A percentile compares a stretch with the other conserved stretches of the same genome.
Conservation (phyloP, 2,329 filamentous ascomycete genomes). For the Monilinia aucupariae region DNA sequence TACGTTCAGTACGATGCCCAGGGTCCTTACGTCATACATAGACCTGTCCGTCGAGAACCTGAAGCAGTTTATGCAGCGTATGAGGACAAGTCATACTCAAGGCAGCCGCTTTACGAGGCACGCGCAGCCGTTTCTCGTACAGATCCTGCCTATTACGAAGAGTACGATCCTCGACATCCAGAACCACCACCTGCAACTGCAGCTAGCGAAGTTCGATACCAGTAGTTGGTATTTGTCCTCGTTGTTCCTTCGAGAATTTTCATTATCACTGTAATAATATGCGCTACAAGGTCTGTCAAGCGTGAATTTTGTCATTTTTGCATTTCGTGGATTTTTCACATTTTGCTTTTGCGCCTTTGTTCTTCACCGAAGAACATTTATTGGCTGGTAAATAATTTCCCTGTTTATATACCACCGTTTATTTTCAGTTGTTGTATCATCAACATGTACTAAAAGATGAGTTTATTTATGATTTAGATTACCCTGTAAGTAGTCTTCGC, state of each 20-base stretch:
- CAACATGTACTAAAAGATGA: background rate
- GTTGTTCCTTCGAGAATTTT: background rate
- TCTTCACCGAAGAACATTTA: slow-evolving; percentile 1
- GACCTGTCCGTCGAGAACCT: slow-evolving; percentile 37
- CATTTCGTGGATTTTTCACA: background rate
- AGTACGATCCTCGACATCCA: slow-evolving; percentile 43
- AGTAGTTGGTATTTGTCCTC: slow-evolving; percentile 17
- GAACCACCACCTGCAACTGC: slow-evolving; percentile 28
- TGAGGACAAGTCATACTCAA: slow-evolving; percentile 28
- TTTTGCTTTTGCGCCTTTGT: background rate
- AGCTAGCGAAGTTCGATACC: slow-evolving; percentile 29
- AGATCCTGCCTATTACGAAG: slow-evolving; percentile 36
- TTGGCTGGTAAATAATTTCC: slow-evolving; percentile 7
- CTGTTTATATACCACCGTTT: background rate
- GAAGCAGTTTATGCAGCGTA: slow-evolving; percentile 33
- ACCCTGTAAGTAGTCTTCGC: background rate
- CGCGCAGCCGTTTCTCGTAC: slow-evolving; percentile 22
- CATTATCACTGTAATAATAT: background rate
- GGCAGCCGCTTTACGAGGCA: slow-evolving; percentile 31
- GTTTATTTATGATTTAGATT: background rate
- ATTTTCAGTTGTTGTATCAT: background rate
- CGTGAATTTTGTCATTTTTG: slow-evolving; percentile 2
- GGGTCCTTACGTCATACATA: slow-evolving; percentile 44
- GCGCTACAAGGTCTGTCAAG: slow-evolving; percentile 10
- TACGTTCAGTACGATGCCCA: slow-evolving; percentile 43